These are phyloP conservation scores for Xylariales sp. DNA, from an alignment of 2,329 filamentous ascomycete genomes.

Conservation along the genomic window DNA sequence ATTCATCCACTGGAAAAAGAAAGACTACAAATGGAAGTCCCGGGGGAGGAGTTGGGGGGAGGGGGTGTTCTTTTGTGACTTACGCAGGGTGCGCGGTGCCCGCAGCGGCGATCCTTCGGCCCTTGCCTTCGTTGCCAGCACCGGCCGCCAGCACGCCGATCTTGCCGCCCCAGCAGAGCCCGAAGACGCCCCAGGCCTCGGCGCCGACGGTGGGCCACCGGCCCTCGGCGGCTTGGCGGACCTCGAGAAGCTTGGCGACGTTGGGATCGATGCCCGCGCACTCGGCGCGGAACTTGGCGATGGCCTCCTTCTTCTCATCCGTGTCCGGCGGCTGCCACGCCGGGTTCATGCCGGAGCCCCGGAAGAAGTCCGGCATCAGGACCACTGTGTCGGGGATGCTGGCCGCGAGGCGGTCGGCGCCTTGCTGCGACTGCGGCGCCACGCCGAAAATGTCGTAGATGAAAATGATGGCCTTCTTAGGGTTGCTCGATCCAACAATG, in stretches of 20 bases:
- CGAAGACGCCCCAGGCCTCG: conserved; percentile 39
- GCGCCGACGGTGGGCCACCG: conserved; percentile 30
- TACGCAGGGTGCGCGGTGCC: conserved; percentile 27
- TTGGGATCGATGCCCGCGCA: conserved; percentile 24
- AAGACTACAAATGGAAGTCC: neutral
- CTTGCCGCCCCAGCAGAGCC: conserved; percentile 49
- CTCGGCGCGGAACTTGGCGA: conserved; percentile 26
- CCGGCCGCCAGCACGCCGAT: conserved; percentile 32
- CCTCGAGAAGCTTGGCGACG: conserved; percentile 22
- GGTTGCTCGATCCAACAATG: conserved; percentile 26
- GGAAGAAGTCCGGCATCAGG: conserved; percentile 35
- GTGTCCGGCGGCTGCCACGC: conserved; percentile 35
- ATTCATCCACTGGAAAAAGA: no score
- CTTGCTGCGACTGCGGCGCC: conserved; percentile 40
- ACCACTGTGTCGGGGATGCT: conserved; percentile 31
- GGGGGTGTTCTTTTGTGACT: no score
- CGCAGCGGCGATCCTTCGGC: conserved; percentile 29
- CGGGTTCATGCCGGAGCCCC: conserved; percentile 27
- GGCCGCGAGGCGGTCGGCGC: conserved; percentile 39
- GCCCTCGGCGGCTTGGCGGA: conserved; percentile 24
- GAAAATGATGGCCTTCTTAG: conserved; percentile 34
- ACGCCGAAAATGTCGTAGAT: conserved; percentile 46
- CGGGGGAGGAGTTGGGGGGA: no score
- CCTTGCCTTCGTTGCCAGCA: conserved; percentile 26
- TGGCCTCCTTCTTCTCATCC: conserved; percentile 32